phyloP scores from a whole-genome alignment of 2,329 filamentous ascomycete species.

The Aaosphaeria pasadenensis region DNA sequence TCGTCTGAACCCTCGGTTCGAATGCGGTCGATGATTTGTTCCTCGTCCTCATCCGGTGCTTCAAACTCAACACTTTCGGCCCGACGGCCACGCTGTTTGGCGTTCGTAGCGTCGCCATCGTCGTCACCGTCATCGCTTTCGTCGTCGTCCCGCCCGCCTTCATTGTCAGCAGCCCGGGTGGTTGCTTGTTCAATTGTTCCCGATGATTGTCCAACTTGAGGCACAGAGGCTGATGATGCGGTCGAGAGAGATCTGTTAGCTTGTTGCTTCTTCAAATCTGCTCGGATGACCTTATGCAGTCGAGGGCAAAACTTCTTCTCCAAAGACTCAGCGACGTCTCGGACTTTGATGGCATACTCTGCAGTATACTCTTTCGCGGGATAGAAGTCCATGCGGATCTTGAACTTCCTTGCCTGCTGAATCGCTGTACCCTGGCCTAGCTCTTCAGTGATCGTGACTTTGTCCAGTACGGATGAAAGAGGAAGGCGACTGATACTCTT shows the following conservation, averaged over 20 bases:
- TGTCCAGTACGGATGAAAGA: constrained; percentile 79
- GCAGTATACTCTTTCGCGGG: constrained; percentile 76
- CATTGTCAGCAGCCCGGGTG: constrained; percentile 40
- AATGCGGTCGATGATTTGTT: constrained; percentile 65
- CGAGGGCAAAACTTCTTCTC: constrained; percentile 74
- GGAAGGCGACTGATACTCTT: constrained; percentile 89
- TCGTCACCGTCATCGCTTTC: constrained; percentile 66
- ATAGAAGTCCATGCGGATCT: constrained; percentile 80
- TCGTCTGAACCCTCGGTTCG: constrained; percentile 58
- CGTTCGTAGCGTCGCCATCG: constrained; percentile 58
- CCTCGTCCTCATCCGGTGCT: constrained; percentile 88
- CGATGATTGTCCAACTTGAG: constrained; percentile 67
- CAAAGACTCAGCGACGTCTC: constrained; percentile 76
- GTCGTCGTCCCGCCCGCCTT: constrained; percentile 63
- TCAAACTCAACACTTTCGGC: constrained; percentile 84
- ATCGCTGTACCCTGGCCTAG: constrained; percentile 69
- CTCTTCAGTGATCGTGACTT: constrained; percentile 74
- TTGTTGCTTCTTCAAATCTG: constrained; percentile 76
- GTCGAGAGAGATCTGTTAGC: constrained; percentile 55
- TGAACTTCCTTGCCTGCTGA: constrained; percentile 77
- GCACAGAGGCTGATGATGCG: constrained; percentile 61
- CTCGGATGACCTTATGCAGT: constrained; percentile 67
- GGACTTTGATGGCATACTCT: constrained; percentile 77
- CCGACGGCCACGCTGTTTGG: constrained; percentile 73
- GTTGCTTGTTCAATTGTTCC: constrained; percentile 54